Conservation (phyloP, 805 yeast species). For the Wickerhamomyces subpelliculosus region DNA sequence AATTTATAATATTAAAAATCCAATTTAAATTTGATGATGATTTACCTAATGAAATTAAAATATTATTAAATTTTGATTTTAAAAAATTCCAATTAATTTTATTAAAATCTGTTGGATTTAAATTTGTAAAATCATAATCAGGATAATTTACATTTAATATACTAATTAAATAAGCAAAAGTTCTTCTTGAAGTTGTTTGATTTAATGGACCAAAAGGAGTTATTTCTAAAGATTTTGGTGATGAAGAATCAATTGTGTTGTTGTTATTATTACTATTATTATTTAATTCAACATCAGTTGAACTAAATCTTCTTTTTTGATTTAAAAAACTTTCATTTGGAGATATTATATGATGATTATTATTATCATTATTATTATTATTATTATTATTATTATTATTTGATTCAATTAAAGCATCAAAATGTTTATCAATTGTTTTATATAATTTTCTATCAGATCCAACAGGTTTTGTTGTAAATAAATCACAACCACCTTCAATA, state of each 20-base stretch:
- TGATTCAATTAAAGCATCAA: conserved; percentile 41
- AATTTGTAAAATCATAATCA: conserved; percentile 86
- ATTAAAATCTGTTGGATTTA: conserved; percentile 72
- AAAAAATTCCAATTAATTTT: conserved; percentile 41
- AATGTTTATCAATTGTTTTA: conserved; percentile 78
- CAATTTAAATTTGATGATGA: conserved; percentile 40
- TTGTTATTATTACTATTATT: too few relatives aligned
- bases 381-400: conserved; percentile 18
- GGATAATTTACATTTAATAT: conserved; percentile 90
- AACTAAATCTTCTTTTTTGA: conserved; percentile 32
- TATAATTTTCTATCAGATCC: conserved; percentile 85
- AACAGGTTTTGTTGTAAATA: conserved; percentile 90
- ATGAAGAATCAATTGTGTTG: conserved; percentile 1
- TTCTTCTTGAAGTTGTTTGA: conserved; percentile 77
- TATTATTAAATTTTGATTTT: conserved; percentile 66
- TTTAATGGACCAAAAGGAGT: conserved; percentile 92
- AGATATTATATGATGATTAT: conserved; percentile 1
- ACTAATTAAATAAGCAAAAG: conserved; percentile 86
- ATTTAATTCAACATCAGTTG: conserved; percentile 1
- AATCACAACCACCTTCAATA: conserved; percentile 84
- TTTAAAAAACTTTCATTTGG: conserved; percentile 29
- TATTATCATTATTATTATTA: conserved; percentile 16
- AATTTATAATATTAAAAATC: conserved; percentile 85
- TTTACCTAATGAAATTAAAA: conserved; percentile 61
- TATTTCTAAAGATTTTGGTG: conserved; percentile 19